A percentile compares a stretch with the other conserved stretches of the same genome.
Evolutionary conservation across 148 eudicot genomes (phyloP).

Genomic region (Diospyros kaki): DNA sequence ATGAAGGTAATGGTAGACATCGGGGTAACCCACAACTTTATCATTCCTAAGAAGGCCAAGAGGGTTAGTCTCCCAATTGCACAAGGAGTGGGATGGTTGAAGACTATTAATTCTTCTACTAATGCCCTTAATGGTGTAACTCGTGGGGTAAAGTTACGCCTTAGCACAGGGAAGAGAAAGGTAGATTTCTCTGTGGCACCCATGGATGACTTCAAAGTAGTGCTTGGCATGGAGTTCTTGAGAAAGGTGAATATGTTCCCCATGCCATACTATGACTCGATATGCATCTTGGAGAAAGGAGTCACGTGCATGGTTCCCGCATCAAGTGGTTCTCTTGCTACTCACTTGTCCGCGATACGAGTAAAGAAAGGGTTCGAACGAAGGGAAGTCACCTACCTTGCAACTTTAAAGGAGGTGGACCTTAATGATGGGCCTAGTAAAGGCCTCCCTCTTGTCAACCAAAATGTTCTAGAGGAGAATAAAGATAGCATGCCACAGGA

Average conservation of each 20-base stretch:
- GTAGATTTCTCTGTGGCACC: background rate
- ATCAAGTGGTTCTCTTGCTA: background rate
- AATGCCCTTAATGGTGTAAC: background rate
- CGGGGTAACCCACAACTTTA: background rate
- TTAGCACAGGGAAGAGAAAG: background rate
- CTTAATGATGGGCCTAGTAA: background rate
- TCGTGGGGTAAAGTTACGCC: background rate
- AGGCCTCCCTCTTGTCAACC: background rate
- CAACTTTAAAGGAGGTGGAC: background rate
- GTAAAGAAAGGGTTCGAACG: background rate
- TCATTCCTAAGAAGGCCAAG: background rate
- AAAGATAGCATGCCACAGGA: background rate
- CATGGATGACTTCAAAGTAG: background rate
- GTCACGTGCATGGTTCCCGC: background rate
- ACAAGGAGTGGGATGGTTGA: background rate
- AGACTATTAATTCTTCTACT: background rate
- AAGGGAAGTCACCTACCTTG: background rate
- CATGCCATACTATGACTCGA: background rate
- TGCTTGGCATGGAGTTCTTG: background rate
- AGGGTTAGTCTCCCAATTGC: background rate
- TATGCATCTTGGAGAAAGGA: background rate
- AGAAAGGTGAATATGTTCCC: background rate
- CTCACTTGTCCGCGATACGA: background rate
- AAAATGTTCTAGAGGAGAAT: background rate
- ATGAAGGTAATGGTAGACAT: background rate